phyloP scores from a whole-genome alignment of 176 grass and related monocot genomes.

The Musa beccarii region DNA sequence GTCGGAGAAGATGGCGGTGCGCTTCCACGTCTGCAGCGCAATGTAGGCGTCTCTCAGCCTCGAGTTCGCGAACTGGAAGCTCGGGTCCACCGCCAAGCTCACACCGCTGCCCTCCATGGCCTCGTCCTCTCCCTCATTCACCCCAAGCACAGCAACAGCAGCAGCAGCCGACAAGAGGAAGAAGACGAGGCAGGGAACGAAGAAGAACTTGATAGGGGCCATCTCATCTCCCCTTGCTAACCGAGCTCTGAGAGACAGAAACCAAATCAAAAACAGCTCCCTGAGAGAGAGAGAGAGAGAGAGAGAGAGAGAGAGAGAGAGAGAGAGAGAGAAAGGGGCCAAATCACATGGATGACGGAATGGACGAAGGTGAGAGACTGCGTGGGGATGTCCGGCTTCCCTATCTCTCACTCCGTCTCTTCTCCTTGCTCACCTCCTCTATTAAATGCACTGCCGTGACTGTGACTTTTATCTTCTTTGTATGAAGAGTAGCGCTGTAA shows the following conservation, averaged over 20 bases:
- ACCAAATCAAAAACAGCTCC: neutral
- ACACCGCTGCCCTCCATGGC: neutral
- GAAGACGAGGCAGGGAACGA: neutral
- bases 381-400: too few species aligned
- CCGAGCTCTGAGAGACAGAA: neutral
- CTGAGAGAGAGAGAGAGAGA: neutral
- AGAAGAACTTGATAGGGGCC: neutral
- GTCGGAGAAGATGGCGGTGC: slow-evolving; percentile 64
- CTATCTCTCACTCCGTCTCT: too few species aligned
- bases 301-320: neutral
- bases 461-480: too few species aligned
- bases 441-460: too few species aligned
- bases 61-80: slow-evolving; percentile 3
- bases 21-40: slow-evolving; percentile 17
- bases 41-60: neutral
- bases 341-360: too few species aligned
- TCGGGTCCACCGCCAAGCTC: neutral
- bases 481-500: too few species aligned
- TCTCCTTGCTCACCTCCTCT: too few species aligned
- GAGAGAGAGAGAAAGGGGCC: neutral
- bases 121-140: neutral
- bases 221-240: neutral
- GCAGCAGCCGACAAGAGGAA: neutral
- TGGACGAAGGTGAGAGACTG: too few species aligned
- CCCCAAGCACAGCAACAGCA: neutral